Evolutionary conservation across 805 yeast genomes (phyloP).

Genomic region (Candida corydali): DNA sequence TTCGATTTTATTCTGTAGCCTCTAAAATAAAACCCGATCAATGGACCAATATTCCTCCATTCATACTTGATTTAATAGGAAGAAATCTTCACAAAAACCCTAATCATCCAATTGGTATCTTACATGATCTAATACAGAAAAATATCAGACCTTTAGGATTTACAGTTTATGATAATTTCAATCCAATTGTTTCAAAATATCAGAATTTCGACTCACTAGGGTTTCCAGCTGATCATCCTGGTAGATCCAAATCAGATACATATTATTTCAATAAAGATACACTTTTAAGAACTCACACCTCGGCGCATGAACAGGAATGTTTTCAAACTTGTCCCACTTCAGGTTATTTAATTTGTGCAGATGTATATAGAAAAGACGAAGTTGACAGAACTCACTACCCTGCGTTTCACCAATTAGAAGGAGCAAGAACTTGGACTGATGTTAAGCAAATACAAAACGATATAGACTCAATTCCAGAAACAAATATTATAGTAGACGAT

Average conservation of each 20-base stretch:
- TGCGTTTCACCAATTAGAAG: conserved; percentile 97
- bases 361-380: conserved; percentile 93
- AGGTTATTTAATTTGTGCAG: conserved; percentile 91
- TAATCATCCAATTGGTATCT: conserved; percentile 86
- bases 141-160: conserved; percentile 65
- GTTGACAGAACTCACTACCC: conserved; percentile 96
- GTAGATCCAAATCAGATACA: conserved; percentile 88
- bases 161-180: conserved; percentile 74
- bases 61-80: conserved; percentile 63
- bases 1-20: conserved; percentile 18
- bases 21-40: conserved; percentile 59
- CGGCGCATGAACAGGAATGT: conserved; percentile 93
- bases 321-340: conserved; percentile 64
- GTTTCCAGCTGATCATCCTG: conserved; percentile 89
- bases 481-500: conserved; percentile 76
- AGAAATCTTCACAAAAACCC: conserved; percentile 70
- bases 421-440: conserved; percentile 79
- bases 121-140: conserved; percentile 67
- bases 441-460: conserved; percentile 41
- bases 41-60: conserved; percentile 81
- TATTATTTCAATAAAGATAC: conserved; percentile 76
- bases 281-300: conserved; percentile 87
- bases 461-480: conserved; percentile 59
- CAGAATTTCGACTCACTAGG: conserved; percentile 92
- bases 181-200: conserved; percentile 75